Evolutionary conservation across 139 green algal species (phyloP), one percentile per base, ranked within the genome.

Genomic region (Chlorella vulgaris): DNA sequence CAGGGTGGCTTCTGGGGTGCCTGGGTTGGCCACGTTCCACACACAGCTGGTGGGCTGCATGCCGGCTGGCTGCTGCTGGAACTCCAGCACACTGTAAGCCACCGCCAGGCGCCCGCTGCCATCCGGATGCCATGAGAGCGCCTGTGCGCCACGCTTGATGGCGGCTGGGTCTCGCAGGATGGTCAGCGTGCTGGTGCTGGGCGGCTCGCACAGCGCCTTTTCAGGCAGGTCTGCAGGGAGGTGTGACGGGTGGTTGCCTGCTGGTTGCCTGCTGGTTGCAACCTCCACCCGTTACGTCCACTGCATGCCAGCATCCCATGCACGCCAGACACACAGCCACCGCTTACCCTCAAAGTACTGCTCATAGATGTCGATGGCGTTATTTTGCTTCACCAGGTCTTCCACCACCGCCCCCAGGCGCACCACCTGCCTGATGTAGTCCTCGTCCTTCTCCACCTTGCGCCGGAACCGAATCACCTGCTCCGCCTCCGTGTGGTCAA

Each of bases 361-460:
- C 88, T 97, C 85, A 78, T 98, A 99, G 53, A 99, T 98, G 85
- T 99, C 96, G 19, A 98, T 91, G 0, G 94, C 92, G 73, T 98
- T 98, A 88, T 99, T 99, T 83, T 97, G 89, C 81, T 96, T 96
- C 10, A 98, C 84, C 2, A 98, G 77, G 28, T 92, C 90, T 85
- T 98, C 94, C 43, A 96, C 87, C 3, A 86, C 29, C 0, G 43
- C 58, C 0, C 91, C 93, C 47, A 98, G 89, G 29, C 76, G 66
- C n/a, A 86, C 83, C 5, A 98, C 90, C 1, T 91, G 93, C 53
- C 85, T 85, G 63, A 98, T 94, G 90, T 98, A 99, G 50, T 97
- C 94, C 86, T 98, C 96, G 74, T 98, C 95, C 84, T 97, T 97
- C 86, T 99, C 96, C n/a, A 97, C 88, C 84, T 95, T 69, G 29